Conservation (phyloP, 2,329 filamentous ascomycete species). For the Ophiostoma australiae region DNA sequence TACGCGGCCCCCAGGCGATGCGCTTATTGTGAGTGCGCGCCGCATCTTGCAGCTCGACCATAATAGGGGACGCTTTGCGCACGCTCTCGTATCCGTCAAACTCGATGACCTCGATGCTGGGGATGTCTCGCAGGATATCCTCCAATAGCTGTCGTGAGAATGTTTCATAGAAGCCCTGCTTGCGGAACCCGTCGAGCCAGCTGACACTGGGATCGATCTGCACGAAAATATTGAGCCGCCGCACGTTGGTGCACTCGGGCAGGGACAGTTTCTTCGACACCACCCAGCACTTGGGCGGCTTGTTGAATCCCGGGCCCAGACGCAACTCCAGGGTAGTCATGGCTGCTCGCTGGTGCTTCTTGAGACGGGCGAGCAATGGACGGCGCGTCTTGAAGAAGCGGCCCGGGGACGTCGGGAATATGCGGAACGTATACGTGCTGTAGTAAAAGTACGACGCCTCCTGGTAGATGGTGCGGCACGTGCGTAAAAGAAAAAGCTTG, state of each 20-base stretch:
- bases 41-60: constrained; percentile 55
- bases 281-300: constrained; percentile 65
- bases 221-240: constrained; percentile 61
- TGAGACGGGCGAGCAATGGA: constrained; percentile 63
- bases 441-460: constrained; percentile 66
- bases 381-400: constrained; percentile 68
- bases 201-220: constrained; percentile 66
- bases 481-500: constrained; percentile 56
- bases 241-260: constrained; percentile 54
- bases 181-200: constrained; percentile 63
- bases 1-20: constrained; percentile 63
- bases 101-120: constrained; percentile 54
- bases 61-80: constrained; percentile 59
- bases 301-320: constrained; percentile 67
- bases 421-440: constrained; percentile 55
- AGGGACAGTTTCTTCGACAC: constrained; percentile 62
- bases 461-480: constrained; percentile 54
- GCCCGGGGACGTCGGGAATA: constrained; percentile 62
- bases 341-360: constrained; percentile 52
- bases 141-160: constrained; percentile 58
- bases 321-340: constrained; percentile 64
- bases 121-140: constrained; percentile 53
- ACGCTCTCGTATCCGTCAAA: constrained; percentile 67
- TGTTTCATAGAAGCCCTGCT: constrained; percentile 63
- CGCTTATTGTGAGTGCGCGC: constrained; percentile 45